Evolutionary conservation across 1,284 basidiomycete species (phyloP).

Genomic region (Microbotryomycetes sp.): DNA sequence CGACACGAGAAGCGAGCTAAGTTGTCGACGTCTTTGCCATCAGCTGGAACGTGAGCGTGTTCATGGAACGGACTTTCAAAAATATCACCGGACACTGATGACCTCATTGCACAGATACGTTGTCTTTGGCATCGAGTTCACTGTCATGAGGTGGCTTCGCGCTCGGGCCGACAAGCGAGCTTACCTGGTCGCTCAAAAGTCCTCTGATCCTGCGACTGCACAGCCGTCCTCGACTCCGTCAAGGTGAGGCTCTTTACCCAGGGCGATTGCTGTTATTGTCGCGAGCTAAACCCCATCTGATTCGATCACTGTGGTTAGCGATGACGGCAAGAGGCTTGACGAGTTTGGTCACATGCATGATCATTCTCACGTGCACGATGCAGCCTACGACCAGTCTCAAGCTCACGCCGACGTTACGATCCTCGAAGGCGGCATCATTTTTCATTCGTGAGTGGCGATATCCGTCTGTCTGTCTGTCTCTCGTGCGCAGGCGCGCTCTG

Average conservation of each 20-base stretch:
- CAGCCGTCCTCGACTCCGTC: too few relatives aligned
- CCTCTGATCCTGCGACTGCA: too few relatives aligned
- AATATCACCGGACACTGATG: too few relatives aligned
- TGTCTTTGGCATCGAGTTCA: conserved; percentile 40
- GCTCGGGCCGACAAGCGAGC: conserved; percentile 4
- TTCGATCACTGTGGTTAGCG: not conserved
- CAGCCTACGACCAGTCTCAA: conserved; percentile 26
- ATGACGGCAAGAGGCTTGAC: conserved; percentile 3
- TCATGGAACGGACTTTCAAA: too few relatives aligned
- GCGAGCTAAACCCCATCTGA: too few relatives aligned
- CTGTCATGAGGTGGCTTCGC: conserved; percentile 36
- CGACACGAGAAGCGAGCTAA: too few relatives aligned
- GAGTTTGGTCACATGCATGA: conserved; percentile 29
- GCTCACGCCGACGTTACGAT: conserved; percentile 40
- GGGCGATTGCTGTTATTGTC: too few relatives aligned
- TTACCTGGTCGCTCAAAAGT: not conserved
- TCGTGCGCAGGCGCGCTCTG: not conserved
- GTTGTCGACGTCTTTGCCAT: too few relatives aligned
- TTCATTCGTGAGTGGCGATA: conserved; percentile 38
- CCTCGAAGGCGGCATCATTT: conserved; percentile 46
- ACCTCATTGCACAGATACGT: conserved; percentile 35
- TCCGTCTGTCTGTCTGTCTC: too few relatives aligned
- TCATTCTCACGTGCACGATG: conserved; percentile 26
- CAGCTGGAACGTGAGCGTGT: too few relatives aligned
- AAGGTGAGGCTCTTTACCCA: too few relatives aligned